Conservation (phyloP, 352 stramenopile species). For the Pythium phragmitis region DNA sequence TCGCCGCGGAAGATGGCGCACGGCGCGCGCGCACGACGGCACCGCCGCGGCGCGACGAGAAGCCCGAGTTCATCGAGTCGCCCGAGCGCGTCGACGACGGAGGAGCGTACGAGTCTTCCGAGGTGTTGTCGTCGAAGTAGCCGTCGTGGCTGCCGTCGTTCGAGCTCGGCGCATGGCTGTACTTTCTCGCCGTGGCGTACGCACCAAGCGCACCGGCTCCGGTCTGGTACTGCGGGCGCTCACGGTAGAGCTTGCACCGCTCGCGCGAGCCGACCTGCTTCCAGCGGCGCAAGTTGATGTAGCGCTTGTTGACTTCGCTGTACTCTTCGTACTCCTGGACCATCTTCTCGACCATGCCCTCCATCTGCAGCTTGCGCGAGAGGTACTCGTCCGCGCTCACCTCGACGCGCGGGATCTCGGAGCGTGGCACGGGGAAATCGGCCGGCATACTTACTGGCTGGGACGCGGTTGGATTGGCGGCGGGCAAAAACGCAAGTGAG, state of each 20-base stretch:
- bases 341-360: conserved; percentile 34
- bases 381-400: conserved; percentile 25
- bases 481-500: conserved; percentile 19
- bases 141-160: not conserved
- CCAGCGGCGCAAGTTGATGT: conserved; percentile 27
- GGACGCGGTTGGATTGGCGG: not conserved
- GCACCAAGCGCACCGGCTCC: conserved; percentile 7
- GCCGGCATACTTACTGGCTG: conserved; percentile 25
- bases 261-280: conserved; percentile 27
- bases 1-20: not conserved
- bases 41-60: not conserved
- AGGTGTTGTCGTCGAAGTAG: conserved; percentile 8
- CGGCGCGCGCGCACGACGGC: conserved; percentile 3
- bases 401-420: conserved; percentile 31
- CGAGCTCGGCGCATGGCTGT: conserved; percentile 11
- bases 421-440: conserved; percentile 36
- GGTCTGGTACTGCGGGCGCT: conserved; percentile 26
- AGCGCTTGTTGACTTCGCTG: conserved; percentile 27
- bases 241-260: conserved; percentile 26
- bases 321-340: conserved; percentile 34
- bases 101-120: conserved; percentile 16
- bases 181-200: conserved; percentile 5
- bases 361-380: conserved; percentile 22
- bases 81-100: not conserved
- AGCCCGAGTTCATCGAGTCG: conserved; percentile 3